Evolutionary conservation across 495 filamentous ascomycete species (phyloP).

Genomic region (Staphylotrichum longicolle): DNA sequence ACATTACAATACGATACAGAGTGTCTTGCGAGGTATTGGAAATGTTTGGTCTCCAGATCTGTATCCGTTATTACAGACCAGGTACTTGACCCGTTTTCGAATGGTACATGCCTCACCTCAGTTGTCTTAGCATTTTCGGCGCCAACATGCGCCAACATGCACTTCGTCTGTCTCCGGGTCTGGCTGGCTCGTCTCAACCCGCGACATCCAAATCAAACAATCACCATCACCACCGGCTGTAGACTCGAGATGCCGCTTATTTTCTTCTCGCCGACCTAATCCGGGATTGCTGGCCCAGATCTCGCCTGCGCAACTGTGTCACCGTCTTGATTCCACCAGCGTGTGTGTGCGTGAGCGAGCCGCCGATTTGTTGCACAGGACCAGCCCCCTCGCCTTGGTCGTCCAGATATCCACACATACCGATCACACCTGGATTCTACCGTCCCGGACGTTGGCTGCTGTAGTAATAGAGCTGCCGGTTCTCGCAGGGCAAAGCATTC

Average conservation of each 20-base stretch:
- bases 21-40: too few species aligned
- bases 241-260: background rate
- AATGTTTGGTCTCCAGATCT: too few species aligned
- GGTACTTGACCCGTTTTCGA: background rate
- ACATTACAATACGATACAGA: too few species aligned
- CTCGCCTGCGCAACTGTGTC: constrained; percentile 4
- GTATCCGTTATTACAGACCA: background rate
- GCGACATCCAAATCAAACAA: background rate
- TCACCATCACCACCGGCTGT: background rate
- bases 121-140: background rate
- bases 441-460: background rate
- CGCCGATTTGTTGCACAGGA: constrained; percentile 5
- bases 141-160: constrained; percentile 9
- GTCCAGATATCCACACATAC: background rate
- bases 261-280: background rate
- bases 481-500: background rate
- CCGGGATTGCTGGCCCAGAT: background rate
- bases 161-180: background rate
- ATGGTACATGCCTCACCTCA: constrained; percentile 1
- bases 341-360: background rate
- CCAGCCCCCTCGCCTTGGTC: background rate
- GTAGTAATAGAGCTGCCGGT: too few species aligned
- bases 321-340: background rate
- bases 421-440: background rate
- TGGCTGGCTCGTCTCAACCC: background rate